A percentile compares a stretch with the other conserved stretches of the same genome.
These are phyloP conservation scores for Botrytis hyacinthi DNA, from an alignment of 2,329 filamentous ascomycete species.

Conservation along the genomic window DNA sequence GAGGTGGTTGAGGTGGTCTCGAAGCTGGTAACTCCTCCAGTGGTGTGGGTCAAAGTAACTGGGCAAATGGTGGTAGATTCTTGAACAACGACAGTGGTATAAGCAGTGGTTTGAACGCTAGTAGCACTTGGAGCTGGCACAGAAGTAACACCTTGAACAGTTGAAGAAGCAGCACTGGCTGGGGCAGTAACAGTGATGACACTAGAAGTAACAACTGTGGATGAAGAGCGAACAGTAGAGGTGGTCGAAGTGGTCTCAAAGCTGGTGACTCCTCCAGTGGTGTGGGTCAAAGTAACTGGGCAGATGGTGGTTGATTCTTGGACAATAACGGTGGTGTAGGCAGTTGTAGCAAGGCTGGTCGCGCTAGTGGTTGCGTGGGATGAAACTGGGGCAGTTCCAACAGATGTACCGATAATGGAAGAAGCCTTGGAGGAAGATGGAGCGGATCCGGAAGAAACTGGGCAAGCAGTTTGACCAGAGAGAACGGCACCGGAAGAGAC, in stretches of 20 bases:
- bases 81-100: constrained; percentile 27
- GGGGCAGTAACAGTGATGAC: neutral
- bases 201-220: constrained; percentile 30
- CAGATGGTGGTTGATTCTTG: constrained; percentile 35
- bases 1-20: constrained; percentile 34
- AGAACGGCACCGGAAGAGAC: neutral
- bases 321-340: constrained; percentile 29
- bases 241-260: constrained; percentile 24
- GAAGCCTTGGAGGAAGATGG: neutral
- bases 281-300: constrained; percentile 31
- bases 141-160: neutral
- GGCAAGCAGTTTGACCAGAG: neutral
- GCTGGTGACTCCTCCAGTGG: neutral
- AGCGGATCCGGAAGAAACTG: neutral
- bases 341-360: constrained; percentile 11
- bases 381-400: neutral
- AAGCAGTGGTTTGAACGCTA: constrained; percentile 26
- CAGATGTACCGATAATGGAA: constrained; percentile 6
- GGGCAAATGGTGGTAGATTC: constrained; percentile 38
- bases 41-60: constrained; percentile 32
- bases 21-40: constrained; percentile 27
- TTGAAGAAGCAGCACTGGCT: neutral
- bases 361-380: neutral
- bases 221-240: constrained; percentile 40
- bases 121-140: constrained; percentile 2